Percentiles rank a stretch among this genome's conserved stretches.
These are phyloP conservation scores for Macaranga tanarius DNA, from an alignment of 441 rosid species.

Conservation along the genomic window DNA sequence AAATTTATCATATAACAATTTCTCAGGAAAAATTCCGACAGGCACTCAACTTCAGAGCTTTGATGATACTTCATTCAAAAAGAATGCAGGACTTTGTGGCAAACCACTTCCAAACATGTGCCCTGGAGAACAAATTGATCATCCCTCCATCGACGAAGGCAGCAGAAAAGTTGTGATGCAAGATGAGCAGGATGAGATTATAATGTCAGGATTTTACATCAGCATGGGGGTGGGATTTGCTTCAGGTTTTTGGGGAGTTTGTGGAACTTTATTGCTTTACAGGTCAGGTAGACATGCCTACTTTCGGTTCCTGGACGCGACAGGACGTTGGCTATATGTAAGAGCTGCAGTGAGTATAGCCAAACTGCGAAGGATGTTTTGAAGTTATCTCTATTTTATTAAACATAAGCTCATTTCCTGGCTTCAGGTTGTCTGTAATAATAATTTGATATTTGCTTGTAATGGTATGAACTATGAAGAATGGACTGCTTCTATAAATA, in stretches of 20 bases:
- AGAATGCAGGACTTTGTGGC: conserved; percentile 24
- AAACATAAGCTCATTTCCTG: too few relatives aligned
- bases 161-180: background rate
- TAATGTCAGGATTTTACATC: conserved; percentile 3
- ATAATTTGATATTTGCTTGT: too few relatives aligned
- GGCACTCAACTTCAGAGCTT: conserved; percentile 14
- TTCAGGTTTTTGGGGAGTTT: conserved; percentile 11
- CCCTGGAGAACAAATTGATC: conserved; percentile 4
- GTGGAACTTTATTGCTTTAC: background rate
- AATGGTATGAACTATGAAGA: too few relatives aligned
- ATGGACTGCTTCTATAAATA: too few relatives aligned
- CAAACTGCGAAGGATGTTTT: background rate
- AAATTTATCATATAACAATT: conserved; percentile 16
- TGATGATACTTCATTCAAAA: background rate
- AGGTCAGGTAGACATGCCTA: conserved; percentile 17
- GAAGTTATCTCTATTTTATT: too few relatives aligned
- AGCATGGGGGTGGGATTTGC: conserved; percentile 14
- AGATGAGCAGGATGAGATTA: background rate
- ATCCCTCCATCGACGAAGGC: background rate
- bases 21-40: conserved; percentile 14
- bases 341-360: background rate
- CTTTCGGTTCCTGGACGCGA: conserved; percentile 5
- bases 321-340: background rate
- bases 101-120: conserved; percentile 12
- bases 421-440: too few relatives aligned